Percentiles rank a stretch among this genome's conserved stretches.
phyloP scores from a whole-genome alignment of 352 stramenopile genomes.

The Globisporangium middletonii region DNA sequence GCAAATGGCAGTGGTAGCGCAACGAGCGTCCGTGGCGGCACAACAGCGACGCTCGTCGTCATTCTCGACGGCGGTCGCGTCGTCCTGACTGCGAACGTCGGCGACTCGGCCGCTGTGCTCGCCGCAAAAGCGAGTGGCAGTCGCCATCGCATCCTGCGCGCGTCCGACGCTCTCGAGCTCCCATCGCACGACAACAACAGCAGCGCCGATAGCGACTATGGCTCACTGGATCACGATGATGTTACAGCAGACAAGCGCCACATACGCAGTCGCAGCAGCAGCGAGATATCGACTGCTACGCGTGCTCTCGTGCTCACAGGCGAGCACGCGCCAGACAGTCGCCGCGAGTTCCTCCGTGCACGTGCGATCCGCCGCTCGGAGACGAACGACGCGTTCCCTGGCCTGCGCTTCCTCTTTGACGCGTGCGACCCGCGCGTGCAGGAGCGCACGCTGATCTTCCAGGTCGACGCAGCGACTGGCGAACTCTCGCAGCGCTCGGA shows the following conservation, averaged over 20 bases:
- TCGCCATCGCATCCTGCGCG: conserved; percentile 12
- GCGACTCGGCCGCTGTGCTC: conserved; percentile 64
- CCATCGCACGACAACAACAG: too few relatives aligned
- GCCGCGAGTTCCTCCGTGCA: conserved; percentile 68
- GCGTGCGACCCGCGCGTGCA: conserved; percentile 21
- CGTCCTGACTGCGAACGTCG: conserved; percentile 79
- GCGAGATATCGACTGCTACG: conserved; percentile 6
- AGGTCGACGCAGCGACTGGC: conserved; percentile 12
- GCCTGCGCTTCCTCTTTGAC: conserved; percentile 87
- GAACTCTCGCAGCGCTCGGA: conserved; percentile 29
- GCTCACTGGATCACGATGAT: too few relatives aligned
- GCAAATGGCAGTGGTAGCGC: conserved; percentile 8
- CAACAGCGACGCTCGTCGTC: conserved; percentile 79
- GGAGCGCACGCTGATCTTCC: conserved; percentile 32
- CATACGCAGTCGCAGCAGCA: not conserved
- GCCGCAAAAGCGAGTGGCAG: conserved; percentile 9
- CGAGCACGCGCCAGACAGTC: conserved; percentile 77
- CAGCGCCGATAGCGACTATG: too few relatives aligned
- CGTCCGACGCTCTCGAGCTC: conserved; percentile 19
- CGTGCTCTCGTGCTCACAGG: conserved; percentile 55
- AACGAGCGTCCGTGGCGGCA: conserved; percentile 86
- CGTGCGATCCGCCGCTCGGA: conserved; percentile 27
- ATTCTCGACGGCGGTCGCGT: conserved; percentile 60
- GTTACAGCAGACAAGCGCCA: not conserved
- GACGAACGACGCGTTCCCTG: conserved; percentile 27